phyloP scores from a whole-genome alignment of 345 rosid genomes.

The Odontarrhena argentea region DNA sequence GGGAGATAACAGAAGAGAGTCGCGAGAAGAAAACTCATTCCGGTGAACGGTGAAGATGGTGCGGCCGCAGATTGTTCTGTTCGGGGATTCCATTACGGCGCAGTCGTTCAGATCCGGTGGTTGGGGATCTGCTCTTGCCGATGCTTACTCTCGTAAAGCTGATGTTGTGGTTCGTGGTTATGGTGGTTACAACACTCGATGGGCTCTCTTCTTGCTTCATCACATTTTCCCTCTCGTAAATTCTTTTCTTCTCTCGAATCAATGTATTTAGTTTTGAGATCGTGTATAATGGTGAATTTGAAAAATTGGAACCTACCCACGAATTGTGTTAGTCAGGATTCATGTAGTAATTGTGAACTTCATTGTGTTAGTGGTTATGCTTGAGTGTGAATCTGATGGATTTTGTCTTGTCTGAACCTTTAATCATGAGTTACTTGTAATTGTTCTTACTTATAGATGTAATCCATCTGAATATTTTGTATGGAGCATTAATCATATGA shows the following conservation, averaged over 20 bases:
- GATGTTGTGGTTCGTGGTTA: conserved; percentile 91
- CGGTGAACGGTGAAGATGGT: conserved; percentile 16
- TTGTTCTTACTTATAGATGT: too few species aligned
- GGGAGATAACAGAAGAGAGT: not conserved
- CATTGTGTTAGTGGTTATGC: not conserved
- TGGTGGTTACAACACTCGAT: conserved; percentile 89
- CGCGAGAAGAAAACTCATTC: too few species aligned
- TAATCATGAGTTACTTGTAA: too few species aligned
- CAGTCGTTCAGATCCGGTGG: conserved; percentile 79
- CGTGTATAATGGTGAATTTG: not conserved
- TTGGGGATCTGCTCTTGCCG: conserved; percentile 86
- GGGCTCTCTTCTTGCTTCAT: conserved; percentile 85
- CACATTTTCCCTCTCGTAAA: conserved; percentile 73
- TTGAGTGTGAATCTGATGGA: conserved; percentile 3
- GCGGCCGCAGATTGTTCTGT: conserved; percentile 74
- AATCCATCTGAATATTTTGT: too few species aligned
- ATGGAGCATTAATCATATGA: not conserved
- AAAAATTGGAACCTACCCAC: not conserved
- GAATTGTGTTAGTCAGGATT: not conserved
- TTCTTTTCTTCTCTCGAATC: not conserved
- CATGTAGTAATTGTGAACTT: not conserved
- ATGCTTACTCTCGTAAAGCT: conserved; percentile 86
- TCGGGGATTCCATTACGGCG: conserved; percentile 90
- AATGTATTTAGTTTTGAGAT: not conserved
- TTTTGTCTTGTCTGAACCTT: not conserved